Base-by-base conservation (phyloP, 495 filamentous ascomycete species). In the Arthonia radiata region DNA sequence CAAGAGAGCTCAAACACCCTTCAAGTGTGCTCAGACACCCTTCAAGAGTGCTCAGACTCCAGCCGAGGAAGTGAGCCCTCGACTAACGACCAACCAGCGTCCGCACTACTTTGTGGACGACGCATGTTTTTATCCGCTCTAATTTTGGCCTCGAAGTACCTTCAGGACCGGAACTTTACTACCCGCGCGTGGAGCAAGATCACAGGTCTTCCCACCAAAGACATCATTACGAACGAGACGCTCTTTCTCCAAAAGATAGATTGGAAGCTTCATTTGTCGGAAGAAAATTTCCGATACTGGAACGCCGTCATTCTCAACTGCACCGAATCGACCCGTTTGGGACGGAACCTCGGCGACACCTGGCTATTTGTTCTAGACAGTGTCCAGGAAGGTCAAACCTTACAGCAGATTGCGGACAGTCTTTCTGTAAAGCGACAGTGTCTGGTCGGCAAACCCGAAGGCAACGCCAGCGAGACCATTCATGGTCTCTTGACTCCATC, bases 111-210 rank as follows among this genome's bases (percentile, higher is more conserved):
- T 50, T 97, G 86, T 55, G 86, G 86, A 28, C 77, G 86, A 31
- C 74, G 86, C 23, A 97, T 97, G 81, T 94, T 97, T 44, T 58
- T 97, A 29, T 75, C 89, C 10, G 77, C 78, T 8, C 56, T 93
- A 35, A 91, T 93, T 38, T 57, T 93, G 25, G 79, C 80, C 2
- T 93, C 86, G 13, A 97, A 97, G 52, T 97, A 92, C 47, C 58
- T 94, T 22, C 86, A 97, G 46, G 86, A 97, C 47, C 73, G 86
- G 24, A 97, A 94, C 48, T 97, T 82, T 49, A 94, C 89, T 5
- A 81, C 86, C 22, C 64, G 80, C 18, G 86, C 86, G 13, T 97
- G 86, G 86, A 93, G 86, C 46, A 93, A 89, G 55, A 94, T 97
- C 28, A 93, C 83, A 13, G 82, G 83, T 19, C 56, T 94, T 19